Evolutionary conservation across 2,329 filamentous ascomycete genomes (phyloP).

Genomic region (Aschersonia sp.): DNA sequence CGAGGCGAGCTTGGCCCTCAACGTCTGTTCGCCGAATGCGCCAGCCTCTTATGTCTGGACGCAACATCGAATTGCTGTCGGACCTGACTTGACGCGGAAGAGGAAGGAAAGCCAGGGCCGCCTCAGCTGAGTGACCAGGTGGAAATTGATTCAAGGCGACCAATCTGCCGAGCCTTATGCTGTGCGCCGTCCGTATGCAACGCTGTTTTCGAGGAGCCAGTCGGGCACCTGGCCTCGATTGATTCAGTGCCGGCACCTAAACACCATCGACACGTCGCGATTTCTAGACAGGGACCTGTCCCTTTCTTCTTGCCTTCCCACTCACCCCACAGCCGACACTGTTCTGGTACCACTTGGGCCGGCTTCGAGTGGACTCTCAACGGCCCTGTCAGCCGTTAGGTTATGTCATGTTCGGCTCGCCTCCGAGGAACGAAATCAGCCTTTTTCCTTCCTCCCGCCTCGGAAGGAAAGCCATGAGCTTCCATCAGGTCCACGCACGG

Average conservation of each 20-base stretch:
- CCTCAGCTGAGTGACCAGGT: not conserved
- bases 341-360: not conserved
- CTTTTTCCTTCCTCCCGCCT: not conserved
- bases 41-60: not conserved
- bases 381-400: slow-evolving; percentile 2
- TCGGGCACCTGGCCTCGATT: not conserved
- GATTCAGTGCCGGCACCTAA: not conserved
- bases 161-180: not conserved
- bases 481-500: slow-evolving; percentile 1
- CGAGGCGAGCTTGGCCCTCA: not conserved
- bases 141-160: not conserved
- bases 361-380: not conserved
- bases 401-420: slow-evolving; percentile 3
- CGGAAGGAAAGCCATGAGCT: not conserved
- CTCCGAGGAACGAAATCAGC: not conserved
- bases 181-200: not conserved
- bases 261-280: not conserved
- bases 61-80: not conserved
- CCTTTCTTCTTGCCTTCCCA: not conserved
- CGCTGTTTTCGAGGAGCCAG: not conserved
- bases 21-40: not conserved
- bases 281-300: not conserved
- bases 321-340: not conserved
- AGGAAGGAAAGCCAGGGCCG: not conserved
- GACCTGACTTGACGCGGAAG: not conserved